phyloP scores from a whole-genome alignment of 345 rosid species.

The Acer negundo region DNA sequence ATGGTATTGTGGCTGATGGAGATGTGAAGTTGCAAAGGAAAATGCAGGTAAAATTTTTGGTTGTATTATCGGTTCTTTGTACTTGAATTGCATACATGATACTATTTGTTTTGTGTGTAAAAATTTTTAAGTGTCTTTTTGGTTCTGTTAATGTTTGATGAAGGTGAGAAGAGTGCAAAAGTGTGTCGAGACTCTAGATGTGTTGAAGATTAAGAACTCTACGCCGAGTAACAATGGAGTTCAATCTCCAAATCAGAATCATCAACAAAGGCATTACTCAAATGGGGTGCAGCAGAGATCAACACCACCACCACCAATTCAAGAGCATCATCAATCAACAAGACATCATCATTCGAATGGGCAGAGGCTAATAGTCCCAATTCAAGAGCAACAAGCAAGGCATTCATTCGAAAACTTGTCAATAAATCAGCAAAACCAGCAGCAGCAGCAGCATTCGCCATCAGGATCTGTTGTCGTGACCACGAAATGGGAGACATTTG shows the following conservation, averaged over 20 bases:
- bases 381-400: slow-evolving; percentile 40
- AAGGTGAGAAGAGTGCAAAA: slow-evolving; percentile 94
- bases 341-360: slow-evolving; percentile 37
- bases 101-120: background rate
- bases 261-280: slow-evolving; percentile 34
- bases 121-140: background rate
- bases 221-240: slow-evolving; percentile 43
- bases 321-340: slow-evolving; percentile 25
- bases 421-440: slow-evolving; percentile 35
- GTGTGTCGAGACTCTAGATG: slow-evolving; percentile 85
- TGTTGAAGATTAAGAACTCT: slow-evolving; percentile 83
- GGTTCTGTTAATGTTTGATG: slow-evolving; percentile 8
- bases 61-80: background rate
- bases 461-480: slow-evolving; percentile 66
- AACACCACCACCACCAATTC: slow-evolving; percentile 26
- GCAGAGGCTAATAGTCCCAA: slow-evolving; percentile 41
- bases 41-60: slow-evolving; percentile 66
- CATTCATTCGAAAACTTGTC: slow-evolving; percentile 50
- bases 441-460: slow-evolving; percentile 39
- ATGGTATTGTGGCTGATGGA: slow-evolving; percentile 83
- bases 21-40: slow-evolving; percentile 94
- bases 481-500: slow-evolving; percentile 96
- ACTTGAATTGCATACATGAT: background rate
- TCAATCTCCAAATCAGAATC: slow-evolving; percentile 35
- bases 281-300: slow-evolving; percentile 26